Evolutionary conservation across 805 yeast species (phyloP).

Genomic region (Starmerella riodocensis): DNA sequence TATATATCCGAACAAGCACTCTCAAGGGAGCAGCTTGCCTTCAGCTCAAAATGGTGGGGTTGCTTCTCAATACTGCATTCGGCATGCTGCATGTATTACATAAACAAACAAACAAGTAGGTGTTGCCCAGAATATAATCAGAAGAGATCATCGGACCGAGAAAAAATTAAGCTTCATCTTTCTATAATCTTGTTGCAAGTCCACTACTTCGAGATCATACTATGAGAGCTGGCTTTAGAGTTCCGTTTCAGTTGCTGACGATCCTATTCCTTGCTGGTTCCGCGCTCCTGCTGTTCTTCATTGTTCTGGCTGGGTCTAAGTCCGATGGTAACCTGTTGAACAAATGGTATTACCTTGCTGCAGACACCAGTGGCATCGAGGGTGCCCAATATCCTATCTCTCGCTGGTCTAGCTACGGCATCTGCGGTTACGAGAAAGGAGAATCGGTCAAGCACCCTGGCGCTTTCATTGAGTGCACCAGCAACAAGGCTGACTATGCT

Average conservation of each 20-base stretch:
- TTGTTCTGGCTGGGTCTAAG: conserved; percentile 47
- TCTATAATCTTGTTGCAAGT: too few relatives aligned
- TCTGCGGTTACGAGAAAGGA: conserved; percentile 37
- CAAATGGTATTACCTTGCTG: conserved; percentile 67
- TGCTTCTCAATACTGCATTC: conserved; percentile 5
- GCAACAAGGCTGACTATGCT: conserved; percentile 61
- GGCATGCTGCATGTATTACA: conserved; percentile 2
- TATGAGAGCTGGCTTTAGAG: conserved; percentile 6
- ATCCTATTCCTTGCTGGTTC: conserved; percentile 33
- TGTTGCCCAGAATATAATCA: not conserved
- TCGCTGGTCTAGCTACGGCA: conserved; percentile 76
- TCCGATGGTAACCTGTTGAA: conserved; percentile 41
- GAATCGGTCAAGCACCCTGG: conserved; percentile 36
- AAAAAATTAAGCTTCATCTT: too few relatives aligned
- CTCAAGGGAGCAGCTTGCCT: not conserved
- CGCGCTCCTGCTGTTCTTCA: conserved; percentile 43
- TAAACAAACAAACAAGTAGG: conserved; percentile 3
- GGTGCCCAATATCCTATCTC: conserved; percentile 32
- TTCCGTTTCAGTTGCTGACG: conserved; percentile 16
- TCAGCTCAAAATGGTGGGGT: not conserved
- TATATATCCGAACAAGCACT: too few relatives aligned
- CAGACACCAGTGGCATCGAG: conserved; percentile 47
- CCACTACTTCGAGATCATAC: too few relatives aligned
- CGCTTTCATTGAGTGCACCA: conserved; percentile 38
- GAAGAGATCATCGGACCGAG: not conserved